These are phyloP conservation scores for Bryopsis sp. DNA, from an alignment of 139 green algal genomes.

Conservation along the genomic window DNA sequence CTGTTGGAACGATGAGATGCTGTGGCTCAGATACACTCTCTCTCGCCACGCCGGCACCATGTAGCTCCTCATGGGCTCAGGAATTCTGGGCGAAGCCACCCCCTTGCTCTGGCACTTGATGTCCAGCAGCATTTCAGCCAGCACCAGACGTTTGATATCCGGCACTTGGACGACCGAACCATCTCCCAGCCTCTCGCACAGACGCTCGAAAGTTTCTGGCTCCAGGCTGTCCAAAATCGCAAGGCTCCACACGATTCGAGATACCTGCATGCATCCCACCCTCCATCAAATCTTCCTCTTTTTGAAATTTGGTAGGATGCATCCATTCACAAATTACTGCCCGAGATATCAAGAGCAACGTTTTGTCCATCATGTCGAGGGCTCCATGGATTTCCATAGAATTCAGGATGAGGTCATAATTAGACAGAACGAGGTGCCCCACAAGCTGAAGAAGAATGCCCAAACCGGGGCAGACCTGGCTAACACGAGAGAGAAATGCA, in stretches of 20 bases:
- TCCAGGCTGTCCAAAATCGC: conserved; percentile 4
- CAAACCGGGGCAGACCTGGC: too few relatives aligned
- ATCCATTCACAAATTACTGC: too few relatives aligned
- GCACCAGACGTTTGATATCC: neutral
- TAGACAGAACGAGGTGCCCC: neutral
- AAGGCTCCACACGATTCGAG: conserved; percentile 5
- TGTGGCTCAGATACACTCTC: conserved; percentile 5
- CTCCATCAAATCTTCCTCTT: too few relatives aligned
- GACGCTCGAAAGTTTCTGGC: neutral
- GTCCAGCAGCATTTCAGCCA: neutral
- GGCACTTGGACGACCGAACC: conserved; percentile 3
- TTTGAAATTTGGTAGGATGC: too few relatives aligned
- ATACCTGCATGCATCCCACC: neutral
- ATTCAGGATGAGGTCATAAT: neutral
- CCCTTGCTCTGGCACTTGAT: neutral
- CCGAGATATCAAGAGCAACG: too few relatives aligned
- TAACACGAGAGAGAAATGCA: too few relatives aligned
- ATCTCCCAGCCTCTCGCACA: neutral
- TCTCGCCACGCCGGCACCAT: neutral
- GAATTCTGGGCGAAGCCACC: neutral
- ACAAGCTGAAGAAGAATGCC: neutral
- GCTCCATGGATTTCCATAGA: neutral
- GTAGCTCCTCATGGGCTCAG: conserved; percentile 1
- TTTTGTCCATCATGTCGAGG: neutral
- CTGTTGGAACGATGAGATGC: conserved; percentile 13